These are phyloP conservation scores for Phytophthora quininea DNA, from an alignment of 352 stramenopile species.

Conservation along the genomic window DNA sequence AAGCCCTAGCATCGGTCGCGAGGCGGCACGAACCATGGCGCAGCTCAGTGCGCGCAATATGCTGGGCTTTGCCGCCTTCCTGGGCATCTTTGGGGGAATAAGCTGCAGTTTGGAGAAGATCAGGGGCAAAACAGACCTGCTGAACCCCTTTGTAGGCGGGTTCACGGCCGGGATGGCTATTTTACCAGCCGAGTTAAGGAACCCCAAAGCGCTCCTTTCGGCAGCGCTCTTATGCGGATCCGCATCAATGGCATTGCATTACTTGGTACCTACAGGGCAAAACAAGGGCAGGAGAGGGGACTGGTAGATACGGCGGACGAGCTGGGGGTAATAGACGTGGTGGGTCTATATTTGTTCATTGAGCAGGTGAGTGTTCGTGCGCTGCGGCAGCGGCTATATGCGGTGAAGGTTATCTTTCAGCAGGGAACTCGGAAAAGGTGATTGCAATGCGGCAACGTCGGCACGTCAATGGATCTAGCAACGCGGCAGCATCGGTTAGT, in stretches of 20 bases:
- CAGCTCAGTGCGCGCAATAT: constrained; percentile 58
- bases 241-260: constrained; percentile 64
- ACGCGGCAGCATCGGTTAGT: constrained; percentile 23
- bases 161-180: constrained; percentile 65
- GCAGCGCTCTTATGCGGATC: constrained; percentile 57
- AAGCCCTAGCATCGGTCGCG: constrained; percentile 31
- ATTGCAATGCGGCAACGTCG: constrained; percentile 50
- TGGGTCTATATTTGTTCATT: constrained; percentile 26
- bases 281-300: constrained; percentile 18
- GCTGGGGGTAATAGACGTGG: neutral
- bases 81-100: constrained; percentile 75
- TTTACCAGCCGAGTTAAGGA: constrained; percentile 52
- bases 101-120: constrained; percentile 72
- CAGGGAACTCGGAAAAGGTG: neutral
- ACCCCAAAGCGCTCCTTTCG: constrained; percentile 44
- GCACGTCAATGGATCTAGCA: constrained; percentile 64
- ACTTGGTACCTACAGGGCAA: constrained; percentile 49
- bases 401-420: neutral
- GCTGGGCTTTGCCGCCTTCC: constrained; percentile 71
- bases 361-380: constrained; percentile 5
- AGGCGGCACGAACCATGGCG: constrained; percentile 39
- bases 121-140: constrained; percentile 56
- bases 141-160: constrained; percentile 76
- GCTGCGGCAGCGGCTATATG: constrained; percentile 1
- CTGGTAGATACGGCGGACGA: constrained; percentile 11